Percentiles rank a stretch among this genome's conserved stretches.
These are phyloP conservation scores for Penicillium ochrochloron DNA, from an alignment of 495 filamentous ascomycete genomes.

Conservation along the genomic window DNA sequence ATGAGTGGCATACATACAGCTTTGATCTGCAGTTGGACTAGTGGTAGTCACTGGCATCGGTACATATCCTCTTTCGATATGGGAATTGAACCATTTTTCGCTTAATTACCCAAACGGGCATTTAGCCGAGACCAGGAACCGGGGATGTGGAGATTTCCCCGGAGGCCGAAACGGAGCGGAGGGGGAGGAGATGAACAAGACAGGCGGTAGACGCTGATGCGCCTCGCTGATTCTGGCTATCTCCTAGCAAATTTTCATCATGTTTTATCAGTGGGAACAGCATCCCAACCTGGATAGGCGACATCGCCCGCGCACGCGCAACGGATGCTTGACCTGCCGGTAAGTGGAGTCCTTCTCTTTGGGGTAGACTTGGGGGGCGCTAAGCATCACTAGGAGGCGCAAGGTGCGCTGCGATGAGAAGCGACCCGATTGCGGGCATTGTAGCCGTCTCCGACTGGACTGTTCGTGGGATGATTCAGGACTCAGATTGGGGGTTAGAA, in stretches of 20 bases:
- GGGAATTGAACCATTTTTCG: background rate
- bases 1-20: too few species aligned
- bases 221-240: background rate
- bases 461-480: slow-evolving; percentile 19
- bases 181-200: background rate
- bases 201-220: background rate
- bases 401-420: slow-evolving; percentile 42
- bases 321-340: slow-evolving; percentile 24
- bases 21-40: background rate
- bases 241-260: slow-evolving; percentile 6
- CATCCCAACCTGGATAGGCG: slow-evolving; percentile 18
- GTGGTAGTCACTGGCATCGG: background rate
- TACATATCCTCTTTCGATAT: background rate
- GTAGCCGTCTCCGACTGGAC: slow-evolving; percentile 32
- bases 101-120: slow-evolving; percentile 5
- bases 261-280: slow-evolving; percentile 21
- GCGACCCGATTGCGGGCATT: slow-evolving; percentile 43
- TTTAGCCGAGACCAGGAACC: slow-evolving; percentile 11
- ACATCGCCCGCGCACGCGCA: slow-evolving; percentile 20
- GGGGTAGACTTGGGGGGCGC: background rate
- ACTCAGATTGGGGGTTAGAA: slow-evolving; percentile 5
- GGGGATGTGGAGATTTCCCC: slow-evolving; percentile 16
- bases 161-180: slow-evolving; percentile 14
- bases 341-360: slow-evolving; percentile 2
- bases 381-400: slow-evolving; percentile 11